Conservation (phyloP, 1,284 basidiomycete genomes). For the Leccinum solheimii region DNA sequence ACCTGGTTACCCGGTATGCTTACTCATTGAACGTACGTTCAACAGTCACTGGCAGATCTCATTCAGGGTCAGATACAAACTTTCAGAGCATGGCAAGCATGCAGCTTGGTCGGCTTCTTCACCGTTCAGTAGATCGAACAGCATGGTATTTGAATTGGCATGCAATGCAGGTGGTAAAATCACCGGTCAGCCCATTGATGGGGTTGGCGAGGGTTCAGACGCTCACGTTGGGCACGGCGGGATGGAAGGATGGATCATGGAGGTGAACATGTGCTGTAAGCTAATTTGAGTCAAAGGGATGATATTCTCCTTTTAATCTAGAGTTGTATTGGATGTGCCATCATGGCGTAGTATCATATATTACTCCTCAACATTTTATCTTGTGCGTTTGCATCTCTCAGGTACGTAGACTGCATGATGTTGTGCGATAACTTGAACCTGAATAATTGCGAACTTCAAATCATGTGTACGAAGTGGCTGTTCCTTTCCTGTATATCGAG, state of each 20-base stretch:
- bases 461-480: background rate
- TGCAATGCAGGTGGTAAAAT: background rate
- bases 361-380: no score
- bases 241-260: background rate
- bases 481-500: background rate
- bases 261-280: background rate
- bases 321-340: background rate
- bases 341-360: no score
- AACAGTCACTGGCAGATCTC: background rate
- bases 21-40: no score
- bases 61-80: background rate
- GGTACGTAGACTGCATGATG: background rate
- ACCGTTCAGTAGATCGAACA: background rate
- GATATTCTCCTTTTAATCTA: background rate
- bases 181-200: background rate
- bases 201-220: background rate
- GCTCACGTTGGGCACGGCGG: background rate
- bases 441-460: background rate
- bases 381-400: background rate
- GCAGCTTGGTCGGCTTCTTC: background rate
- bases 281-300: background rate
- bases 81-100: slow-evolving; percentile 4
- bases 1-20: no score
- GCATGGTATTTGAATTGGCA: slow-evolving; percentile 19
- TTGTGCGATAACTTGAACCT: background rate